phyloP scores from a whole-genome alignment of 768 basidiomycete genomes.

The Rhodotorula graminis region DNA sequence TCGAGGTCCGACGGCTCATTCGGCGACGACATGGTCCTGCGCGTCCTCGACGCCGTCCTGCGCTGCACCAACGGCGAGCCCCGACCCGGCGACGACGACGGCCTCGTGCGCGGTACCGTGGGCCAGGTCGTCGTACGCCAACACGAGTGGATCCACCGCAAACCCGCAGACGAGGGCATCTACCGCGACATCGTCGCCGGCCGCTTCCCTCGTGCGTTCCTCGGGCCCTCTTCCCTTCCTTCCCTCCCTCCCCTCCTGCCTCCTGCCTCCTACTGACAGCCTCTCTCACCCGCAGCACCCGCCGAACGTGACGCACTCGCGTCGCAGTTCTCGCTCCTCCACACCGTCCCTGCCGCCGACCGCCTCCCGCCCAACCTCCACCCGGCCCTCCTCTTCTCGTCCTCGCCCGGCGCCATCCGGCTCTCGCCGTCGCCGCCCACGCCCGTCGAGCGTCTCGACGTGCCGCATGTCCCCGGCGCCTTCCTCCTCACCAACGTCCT shows the following conservation, averaged over 20 bases:
- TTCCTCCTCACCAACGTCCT: conserved; percentile 56
- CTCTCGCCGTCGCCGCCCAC: conserved; percentile 37
- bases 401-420: conserved; percentile 34
- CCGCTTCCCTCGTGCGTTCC: conserved; percentile 9
- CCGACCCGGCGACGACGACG: not conserved
- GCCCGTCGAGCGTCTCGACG: conserved; percentile 49
- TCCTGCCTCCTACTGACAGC: not conserved
- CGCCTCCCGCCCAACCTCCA: conserved; percentile 57
- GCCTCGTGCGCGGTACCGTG: not conserved
- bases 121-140: conserved; percentile 11
- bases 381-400: conserved; percentile 55
- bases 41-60: conserved; percentile 55
- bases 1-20: conserved; percentile 49
- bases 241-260: too few species aligned
- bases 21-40: conserved; percentile 52
- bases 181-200: conserved; percentile 24
- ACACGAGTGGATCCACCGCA: conserved; percentile 12
- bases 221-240: too few species aligned
- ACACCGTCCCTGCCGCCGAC: conserved; percentile 52
- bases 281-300: not conserved
- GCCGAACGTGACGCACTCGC: conserved; percentile 11
- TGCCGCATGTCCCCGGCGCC: conserved; percentile 53
- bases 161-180: not conserved
- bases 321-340: conserved; percentile 22
- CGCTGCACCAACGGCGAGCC: conserved; percentile 47